Percentiles rank a stretch among this genome's conserved stretches.
These are phyloP conservation scores for Mallotus nudiflorus DNA, from an alignment of 345 rosid species.

Conservation along the genomic window DNA sequence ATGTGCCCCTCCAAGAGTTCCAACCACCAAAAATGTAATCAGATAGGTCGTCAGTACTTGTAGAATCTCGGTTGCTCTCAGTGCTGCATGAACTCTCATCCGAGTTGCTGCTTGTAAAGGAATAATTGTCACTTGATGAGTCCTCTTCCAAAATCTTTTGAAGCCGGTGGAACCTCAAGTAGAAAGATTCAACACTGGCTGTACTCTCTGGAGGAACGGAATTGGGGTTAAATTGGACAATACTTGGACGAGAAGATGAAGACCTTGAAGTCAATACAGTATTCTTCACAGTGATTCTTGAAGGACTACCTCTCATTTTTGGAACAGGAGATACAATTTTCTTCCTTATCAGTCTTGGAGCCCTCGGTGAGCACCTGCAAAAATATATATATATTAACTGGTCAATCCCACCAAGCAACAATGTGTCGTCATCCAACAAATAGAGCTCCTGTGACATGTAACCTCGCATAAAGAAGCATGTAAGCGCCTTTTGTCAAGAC, in stretches of 20 bases:
- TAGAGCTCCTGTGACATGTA: slow-evolving; percentile 10
- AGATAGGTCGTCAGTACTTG: slow-evolving; percentile 69
- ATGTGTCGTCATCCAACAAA: neutral
- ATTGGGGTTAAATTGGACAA: slow-evolving; percentile 30
- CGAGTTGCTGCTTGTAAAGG: slow-evolving; percentile 77
- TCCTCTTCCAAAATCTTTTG: slow-evolving; percentile 73
- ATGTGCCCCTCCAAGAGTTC: slow-evolving; percentile 44
- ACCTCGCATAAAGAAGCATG: slow-evolving; percentile 96
- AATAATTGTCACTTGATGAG: slow-evolving; percentile 81
- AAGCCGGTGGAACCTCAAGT: slow-evolving; percentile 56
- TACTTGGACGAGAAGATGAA: slow-evolving; percentile 28
- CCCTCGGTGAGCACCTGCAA: slow-evolving; percentile 70
- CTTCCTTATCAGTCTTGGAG: slow-evolving; percentile 59
- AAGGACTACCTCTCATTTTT: slow-evolving; percentile 30
- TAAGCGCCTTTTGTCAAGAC: slow-evolving; percentile 73
- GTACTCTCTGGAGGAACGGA: slow-evolving; percentile 34
- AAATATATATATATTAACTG: slow-evolving; percentile 20
- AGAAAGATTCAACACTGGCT: slow-evolving; percentile 58
- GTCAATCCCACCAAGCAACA: slow-evolving; percentile 18
- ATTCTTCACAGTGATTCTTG: slow-evolving; percentile 26
- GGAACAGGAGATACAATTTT: slow-evolving; percentile 27
- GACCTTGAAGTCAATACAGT: slow-evolving; percentile 30
- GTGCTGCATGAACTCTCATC: slow-evolving; percentile 92
- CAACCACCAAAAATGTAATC: slow-evolving; percentile 67
- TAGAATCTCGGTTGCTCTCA: slow-evolving; percentile 66